Conservation (phyloP, 345 rosid species). For the Syzygium jambos region DNA sequence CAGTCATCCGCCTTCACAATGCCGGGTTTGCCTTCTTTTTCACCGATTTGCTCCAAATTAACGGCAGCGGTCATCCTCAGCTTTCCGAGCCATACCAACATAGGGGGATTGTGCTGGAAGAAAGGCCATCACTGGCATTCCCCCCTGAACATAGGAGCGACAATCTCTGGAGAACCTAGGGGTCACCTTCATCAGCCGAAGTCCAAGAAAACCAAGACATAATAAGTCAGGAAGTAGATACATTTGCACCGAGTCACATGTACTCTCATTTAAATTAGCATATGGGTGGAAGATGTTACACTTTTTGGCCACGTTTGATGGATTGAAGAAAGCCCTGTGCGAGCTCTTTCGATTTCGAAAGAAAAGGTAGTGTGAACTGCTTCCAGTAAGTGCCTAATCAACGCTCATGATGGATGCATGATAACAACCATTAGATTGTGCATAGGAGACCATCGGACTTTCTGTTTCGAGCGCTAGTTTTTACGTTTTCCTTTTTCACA, state of each 20-base stretch:
- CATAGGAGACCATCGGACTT: not conserved
- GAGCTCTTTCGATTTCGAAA: not conserved
- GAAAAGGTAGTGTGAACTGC: not conserved
- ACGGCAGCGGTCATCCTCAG: not conserved
- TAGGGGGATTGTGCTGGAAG: accelerated
- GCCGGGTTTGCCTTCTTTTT: not conserved
- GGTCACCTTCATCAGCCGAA: not conserved
- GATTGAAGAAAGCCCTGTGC: not conserved
- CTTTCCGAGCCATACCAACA: not conserved
- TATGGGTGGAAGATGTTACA: not conserved
- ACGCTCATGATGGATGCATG: not conserved
- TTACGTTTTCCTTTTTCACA: not conserved
- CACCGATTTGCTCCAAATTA: not conserved
- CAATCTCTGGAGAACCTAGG: not conserved
- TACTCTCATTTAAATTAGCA: not conserved
- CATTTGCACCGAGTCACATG: not conserved
- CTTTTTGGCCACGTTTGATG: not conserved
- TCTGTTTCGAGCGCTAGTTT: not conserved
- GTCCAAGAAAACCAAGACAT: not conserved
- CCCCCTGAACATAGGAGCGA: not conserved
- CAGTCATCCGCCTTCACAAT: not conserved
- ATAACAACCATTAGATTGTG: not conserved
- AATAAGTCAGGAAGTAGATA: too few relatives aligned
- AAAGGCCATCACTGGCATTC: not conserved
- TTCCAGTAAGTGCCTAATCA: not conserved